These are phyloP conservation scores for Nitzschia sp. DNA, from an alignment of 108 stramenopile genomes.

Conservation along the genomic window DNA sequence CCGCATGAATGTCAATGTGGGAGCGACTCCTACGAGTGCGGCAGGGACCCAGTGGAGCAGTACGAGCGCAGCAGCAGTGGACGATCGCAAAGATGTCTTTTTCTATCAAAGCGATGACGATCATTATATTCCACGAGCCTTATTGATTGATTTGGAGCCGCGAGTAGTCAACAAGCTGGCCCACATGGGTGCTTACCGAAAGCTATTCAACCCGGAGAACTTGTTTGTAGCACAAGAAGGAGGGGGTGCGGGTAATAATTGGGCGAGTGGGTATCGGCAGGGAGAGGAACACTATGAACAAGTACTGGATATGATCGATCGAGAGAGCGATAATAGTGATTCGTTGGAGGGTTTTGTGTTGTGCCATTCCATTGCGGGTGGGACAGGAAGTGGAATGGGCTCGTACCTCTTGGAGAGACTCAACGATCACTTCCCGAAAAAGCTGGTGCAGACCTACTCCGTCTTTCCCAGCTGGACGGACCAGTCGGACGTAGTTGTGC, in stretches of 20 bases:
- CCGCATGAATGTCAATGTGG: not conserved
- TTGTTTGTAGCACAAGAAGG: slow-evolving; percentile 94
- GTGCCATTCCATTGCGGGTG: slow-evolving; percentile 97
- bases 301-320: slow-evolving; percentile 98
- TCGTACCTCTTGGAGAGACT: slow-evolving; percentile 94
- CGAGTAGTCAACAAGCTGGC: slow-evolving; percentile 95
- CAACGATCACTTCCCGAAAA: slow-evolving; percentile 99
- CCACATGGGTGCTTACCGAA: slow-evolving; percentile 58
- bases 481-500: slow-evolving; percentile 97
- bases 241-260: slow-evolving; percentile 99
- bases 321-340: slow-evolving; percentile 96
- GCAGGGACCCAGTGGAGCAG: slow-evolving; percentile 3
- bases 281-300: slow-evolving; percentile 92
- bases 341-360: slow-evolving; percentile 98
- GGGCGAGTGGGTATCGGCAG: slow-evolving; percentile 94
- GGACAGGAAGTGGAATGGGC: slow-evolving; percentile 98
- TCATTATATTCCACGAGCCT: slow-evolving; percentile 91
- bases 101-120: slow-evolving; percentile 98
- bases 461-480: slow-evolving; percentile 97
- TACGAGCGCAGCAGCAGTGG: slow-evolving; percentile 41
- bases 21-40: slow-evolving; percentile 2
- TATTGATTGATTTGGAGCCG: slow-evolving; percentile 97
- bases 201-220: slow-evolving; percentile 98
- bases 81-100: slow-evolving; percentile 98
- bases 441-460: slow-evolving; percentile 97